Conservation (phyloP, 345 rosid genomes). For the Bruguiera sexangula region DNA sequence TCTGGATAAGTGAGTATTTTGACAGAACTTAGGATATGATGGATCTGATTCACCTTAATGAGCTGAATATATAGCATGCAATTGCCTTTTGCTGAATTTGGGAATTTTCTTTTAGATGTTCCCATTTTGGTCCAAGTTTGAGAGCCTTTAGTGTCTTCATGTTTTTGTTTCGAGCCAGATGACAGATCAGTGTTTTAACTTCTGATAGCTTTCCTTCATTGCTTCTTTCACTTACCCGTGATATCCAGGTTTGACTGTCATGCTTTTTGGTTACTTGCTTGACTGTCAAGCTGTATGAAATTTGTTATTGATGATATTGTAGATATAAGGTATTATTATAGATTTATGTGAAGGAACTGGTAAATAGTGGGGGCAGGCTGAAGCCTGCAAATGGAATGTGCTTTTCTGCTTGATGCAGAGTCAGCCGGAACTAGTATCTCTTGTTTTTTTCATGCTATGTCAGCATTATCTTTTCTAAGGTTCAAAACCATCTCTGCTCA, state of each 20-base stretch:
- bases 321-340: too few relatives aligned
- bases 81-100: background rate
- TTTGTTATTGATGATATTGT: too few relatives aligned
- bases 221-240: slow-evolving; percentile 67
- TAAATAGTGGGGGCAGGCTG: too few relatives aligned
- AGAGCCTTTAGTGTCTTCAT: slow-evolving; percentile 60
- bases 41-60: background rate
- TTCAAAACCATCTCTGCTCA: background rate
- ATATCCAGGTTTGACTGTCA: slow-evolving; percentile 54
- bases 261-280: background rate
- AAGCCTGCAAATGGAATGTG: too few relatives aligned
- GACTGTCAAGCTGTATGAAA: background rate
- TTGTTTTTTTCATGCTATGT: background rate
- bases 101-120: slow-evolving; percentile 45
- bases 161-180: slow-evolving; percentile 57
- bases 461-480: background rate
- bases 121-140: slow-evolving; percentile 55
- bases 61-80: background rate
- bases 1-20: too few relatives aligned
- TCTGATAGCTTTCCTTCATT: slow-evolving; percentile 43
- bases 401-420: too few relatives aligned
- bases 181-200: slow-evolving; percentile 50
- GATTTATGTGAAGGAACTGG: too few relatives aligned
- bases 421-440: too few relatives aligned
- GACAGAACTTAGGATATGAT: too few relatives aligned